Percentiles rank a stretch among this genome's conserved stretches.
Conservation (phyloP, 1,284 basidiomycete species). For the Sparassis latifolia region DNA sequence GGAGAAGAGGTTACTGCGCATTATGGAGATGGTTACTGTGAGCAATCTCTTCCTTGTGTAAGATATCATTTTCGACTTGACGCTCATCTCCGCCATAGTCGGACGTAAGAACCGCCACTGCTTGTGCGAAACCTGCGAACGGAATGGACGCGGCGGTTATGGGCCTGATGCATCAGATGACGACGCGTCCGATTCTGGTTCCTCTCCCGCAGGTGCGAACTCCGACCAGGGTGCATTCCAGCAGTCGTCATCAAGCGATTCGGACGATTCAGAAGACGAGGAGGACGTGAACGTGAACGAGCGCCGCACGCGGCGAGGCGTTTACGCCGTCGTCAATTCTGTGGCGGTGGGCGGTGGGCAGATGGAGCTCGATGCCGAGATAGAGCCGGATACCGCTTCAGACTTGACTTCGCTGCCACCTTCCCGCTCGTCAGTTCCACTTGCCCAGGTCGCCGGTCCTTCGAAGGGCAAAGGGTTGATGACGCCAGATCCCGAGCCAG, state of each 20-base stretch:
- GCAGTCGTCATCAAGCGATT: constrained; percentile 17
- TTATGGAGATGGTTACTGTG: constrained; percentile 81
- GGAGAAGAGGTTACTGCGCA: constrained; percentile 87
- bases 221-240: constrained; percentile 9
- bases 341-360: constrained; percentile 47
- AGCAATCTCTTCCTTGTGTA: constrained; percentile 25
- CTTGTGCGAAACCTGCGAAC: constrained; percentile 87
- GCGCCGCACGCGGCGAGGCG: constrained; percentile 68
- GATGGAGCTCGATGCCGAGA: constrained; percentile 46
- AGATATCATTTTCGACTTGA: not conserved
- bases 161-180: constrained; percentile 44
- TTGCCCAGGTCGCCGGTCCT: constrained; percentile 8
- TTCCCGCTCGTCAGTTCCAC: constrained; percentile 15
- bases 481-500: constrained; percentile 28
- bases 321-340: constrained; percentile 61
- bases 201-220: constrained; percentile 33
- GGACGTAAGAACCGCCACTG: constrained; percentile 83
- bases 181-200: constrained; percentile 40
- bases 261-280: constrained; percentile 31
- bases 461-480: constrained; percentile 24
- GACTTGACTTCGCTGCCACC: constrained; percentile 40
- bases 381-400: constrained; percentile 33
- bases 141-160: constrained; percentile 68
- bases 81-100: constrained; percentile 43
- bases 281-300: constrained; percentile 54